Evolutionary conservation across 2,329 filamentous ascomycete genomes (phyloP).

Genomic region (Ophiosphaerella narmari): DNA sequence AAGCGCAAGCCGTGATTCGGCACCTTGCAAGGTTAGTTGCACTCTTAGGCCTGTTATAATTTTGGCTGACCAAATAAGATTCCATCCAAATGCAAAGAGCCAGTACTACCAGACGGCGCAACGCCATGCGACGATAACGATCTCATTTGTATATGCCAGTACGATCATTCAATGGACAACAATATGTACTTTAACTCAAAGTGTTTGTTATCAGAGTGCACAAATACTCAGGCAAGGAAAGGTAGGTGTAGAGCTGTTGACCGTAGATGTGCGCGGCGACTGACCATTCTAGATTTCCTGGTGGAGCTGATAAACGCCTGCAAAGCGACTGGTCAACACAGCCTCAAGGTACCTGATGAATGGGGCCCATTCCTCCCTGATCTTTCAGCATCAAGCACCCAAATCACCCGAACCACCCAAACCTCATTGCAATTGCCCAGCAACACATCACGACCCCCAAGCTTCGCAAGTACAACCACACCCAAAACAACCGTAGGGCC

Average conservation of each 20-base stretch:
- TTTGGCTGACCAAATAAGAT: slow-evolving; percentile 3
- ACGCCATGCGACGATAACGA: neutral
- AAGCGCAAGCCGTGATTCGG: too few species aligned
- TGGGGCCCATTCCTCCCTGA: slow-evolving; percentile 6
- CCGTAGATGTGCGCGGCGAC: neutral
- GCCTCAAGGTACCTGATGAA: slow-evolving; percentile 5
- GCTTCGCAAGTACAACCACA: neutral
- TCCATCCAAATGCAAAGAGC: neutral
- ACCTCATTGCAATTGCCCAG: too few species aligned
- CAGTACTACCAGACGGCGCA: neutral
- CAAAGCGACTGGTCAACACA: neutral
- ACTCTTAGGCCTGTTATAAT: neutral
- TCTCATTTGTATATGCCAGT: slow-evolving; percentile 5
- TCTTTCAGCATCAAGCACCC: too few species aligned
- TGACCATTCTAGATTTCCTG: slow-evolving; percentile 13
- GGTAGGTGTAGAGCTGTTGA: slow-evolving; percentile 2
- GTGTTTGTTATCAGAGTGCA: slow-evolving; percentile 11
- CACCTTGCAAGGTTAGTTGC: too few species aligned
- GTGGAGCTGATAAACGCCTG: slow-evolving; percentile 5
- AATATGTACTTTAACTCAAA: slow-evolving; percentile 8
- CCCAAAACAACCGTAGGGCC: neutral
- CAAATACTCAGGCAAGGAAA: neutral
- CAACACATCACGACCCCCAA: too few species aligned
- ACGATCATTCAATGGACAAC: neutral
- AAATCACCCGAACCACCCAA: too few species aligned